Conservation (phyloP, 371 early-diverging fungal genomes). For the Choanephora cucurbitarum region DNA sequence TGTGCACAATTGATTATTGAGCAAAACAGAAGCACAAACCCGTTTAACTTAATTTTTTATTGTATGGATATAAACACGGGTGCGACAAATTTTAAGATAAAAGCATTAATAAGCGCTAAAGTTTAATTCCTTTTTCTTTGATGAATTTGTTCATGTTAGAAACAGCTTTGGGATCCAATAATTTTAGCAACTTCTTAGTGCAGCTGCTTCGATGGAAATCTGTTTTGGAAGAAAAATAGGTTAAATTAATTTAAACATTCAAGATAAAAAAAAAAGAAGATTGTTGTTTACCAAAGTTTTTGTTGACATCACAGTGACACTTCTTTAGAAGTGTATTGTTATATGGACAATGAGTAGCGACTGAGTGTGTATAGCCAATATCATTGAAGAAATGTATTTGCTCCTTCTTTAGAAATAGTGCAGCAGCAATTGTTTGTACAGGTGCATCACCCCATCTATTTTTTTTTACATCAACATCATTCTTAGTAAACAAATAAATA, state of each 20-base stretch:
- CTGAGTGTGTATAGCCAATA: constrained; percentile 77
- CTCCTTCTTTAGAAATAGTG: constrained; percentile 71
- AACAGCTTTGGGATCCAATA: constrained; percentile 19
- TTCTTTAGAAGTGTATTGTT: constrained; percentile 18
- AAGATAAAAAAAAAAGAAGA: neutral
- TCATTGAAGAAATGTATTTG: constrained; percentile 91
- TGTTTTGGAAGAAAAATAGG: constrained; percentile 9
- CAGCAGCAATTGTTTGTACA: constrained; percentile 85
- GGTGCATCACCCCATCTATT: constrained; percentile 62
- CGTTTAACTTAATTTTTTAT: no score
- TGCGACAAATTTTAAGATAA: no score
- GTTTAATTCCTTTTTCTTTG: neutral
- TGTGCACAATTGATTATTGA: neutral
- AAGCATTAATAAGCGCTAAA: no score
- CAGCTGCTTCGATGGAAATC: constrained; percentile 38
- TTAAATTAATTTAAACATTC: neutral
- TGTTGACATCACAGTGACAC: constrained; percentile 37
- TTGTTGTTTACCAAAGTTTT: constrained; percentile 28
- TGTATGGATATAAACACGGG: no score
- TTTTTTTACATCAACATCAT: constrained; percentile 24
- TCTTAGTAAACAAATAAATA: neutral
- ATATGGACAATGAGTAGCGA: constrained; percentile 47
- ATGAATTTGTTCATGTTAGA: neutral
- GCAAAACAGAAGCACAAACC: no score
- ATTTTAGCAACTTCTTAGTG: constrained; percentile 19